Percentiles rank a stretch among this genome's conserved stretches.
Conservation (phyloP, 1,139 yeast species). For the Geotrichum citri-aurantii region DNA sequence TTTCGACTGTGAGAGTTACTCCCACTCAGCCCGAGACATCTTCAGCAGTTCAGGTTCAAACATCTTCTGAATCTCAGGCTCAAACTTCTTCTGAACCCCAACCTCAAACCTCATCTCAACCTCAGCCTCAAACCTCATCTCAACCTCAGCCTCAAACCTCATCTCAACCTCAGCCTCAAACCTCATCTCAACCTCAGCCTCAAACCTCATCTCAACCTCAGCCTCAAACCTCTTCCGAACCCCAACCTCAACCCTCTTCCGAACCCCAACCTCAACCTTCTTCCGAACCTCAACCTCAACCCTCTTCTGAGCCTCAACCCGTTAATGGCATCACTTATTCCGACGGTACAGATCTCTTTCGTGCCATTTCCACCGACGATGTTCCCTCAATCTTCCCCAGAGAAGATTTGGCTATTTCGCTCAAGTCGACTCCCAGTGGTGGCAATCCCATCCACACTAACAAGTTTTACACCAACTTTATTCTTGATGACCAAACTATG, state of each 20-base stretch:
- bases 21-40: conserved; percentile 7
- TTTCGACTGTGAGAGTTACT: background rate
- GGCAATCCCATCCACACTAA: conserved; percentile 63
- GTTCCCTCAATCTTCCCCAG: conserved; percentile 50
- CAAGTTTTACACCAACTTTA: conserved; percentile 75
- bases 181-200: conserved; percentile 12
- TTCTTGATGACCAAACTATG: conserved; percentile 55
- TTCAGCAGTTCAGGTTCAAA: background rate
- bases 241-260: conserved; percentile 13
- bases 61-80: conserved; percentile 3
- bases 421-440: conserved; percentile 48
- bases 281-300: conserved; percentile 11
- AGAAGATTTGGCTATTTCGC: conserved; percentile 42
- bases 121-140: background rate
- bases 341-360: conserved; percentile 43
- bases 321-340: conserved; percentile 21
- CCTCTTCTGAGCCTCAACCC: conserved; percentile 15
- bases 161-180: background rate
- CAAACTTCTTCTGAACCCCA: background rate
- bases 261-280: conserved; percentile 12
- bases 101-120: background rate
- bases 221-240: conserved; percentile 12
- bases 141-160: background rate
- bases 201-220: conserved; percentile 9
- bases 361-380: conserved; percentile 43